These are phyloP conservation scores for Pseudonitzschia pungens DNA, from an alignment of 108 stramenopile genomes.

Conservation along the genomic window DNA sequence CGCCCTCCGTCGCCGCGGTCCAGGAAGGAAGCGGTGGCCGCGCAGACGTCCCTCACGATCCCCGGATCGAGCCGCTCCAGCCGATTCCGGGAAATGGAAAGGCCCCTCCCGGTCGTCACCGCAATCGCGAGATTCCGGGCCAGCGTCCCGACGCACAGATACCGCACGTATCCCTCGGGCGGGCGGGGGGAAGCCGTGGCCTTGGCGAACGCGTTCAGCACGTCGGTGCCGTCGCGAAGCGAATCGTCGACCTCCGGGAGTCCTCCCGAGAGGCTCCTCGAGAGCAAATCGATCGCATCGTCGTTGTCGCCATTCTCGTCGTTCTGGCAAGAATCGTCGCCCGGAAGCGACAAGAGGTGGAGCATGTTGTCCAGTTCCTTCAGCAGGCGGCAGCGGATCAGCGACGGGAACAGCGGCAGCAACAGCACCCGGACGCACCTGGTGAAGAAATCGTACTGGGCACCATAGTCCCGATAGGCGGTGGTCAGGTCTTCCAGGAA, in stretches of 20 bases:
- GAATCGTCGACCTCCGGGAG: constrained; percentile 1
- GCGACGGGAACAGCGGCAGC: constrained; percentile 57
- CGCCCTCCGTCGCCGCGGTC: not conserved
- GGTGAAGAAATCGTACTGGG: constrained; percentile 68
- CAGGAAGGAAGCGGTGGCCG: not conserved
- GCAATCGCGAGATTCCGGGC: constrained; percentile 15
- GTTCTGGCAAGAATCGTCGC: constrained; percentile 23
- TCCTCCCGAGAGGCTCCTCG: constrained; percentile 8
- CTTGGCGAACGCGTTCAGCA: constrained; percentile 24
- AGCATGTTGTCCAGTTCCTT: constrained; percentile 55
- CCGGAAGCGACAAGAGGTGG: constrained; percentile 64
- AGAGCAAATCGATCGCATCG: constrained; percentile 25
- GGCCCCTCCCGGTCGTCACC: constrained; percentile 5
- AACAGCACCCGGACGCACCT: constrained; percentile 69
- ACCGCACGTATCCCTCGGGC: constrained; percentile 13
- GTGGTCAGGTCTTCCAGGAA: constrained; percentile 75
- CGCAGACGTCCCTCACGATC: constrained; percentile 5
- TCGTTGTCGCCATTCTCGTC: constrained; percentile 11
- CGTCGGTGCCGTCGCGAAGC: constrained; percentile 22
- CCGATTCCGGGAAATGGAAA: constrained; percentile 7
- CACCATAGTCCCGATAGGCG: constrained; percentile 75
- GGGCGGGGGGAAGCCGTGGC: constrained; percentile 2
- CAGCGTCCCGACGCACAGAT: constrained; percentile 19
- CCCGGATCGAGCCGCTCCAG: constrained; percentile 7
- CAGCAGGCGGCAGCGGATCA: constrained; percentile 47